phyloP scores from a whole-genome alignment of 805 yeast genomes.

The Dipodascus albidus region DNA sequence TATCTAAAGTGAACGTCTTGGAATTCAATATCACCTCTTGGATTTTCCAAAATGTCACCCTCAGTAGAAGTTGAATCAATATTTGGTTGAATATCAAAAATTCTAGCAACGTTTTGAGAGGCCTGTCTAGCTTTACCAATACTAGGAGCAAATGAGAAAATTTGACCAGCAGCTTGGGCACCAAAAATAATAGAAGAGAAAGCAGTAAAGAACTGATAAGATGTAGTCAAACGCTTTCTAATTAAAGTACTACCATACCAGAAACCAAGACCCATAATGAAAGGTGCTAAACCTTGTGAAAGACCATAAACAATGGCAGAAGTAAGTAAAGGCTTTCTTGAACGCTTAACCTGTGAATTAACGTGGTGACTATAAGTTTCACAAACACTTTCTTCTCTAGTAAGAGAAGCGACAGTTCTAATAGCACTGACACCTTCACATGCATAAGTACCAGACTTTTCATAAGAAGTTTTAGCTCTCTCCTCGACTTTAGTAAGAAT shows the following conservation, averaged over 20 bases:
- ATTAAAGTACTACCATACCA: constrained; percentile 32
- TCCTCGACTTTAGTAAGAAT: constrained; percentile 25
- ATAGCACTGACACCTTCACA: constrained; percentile 29
- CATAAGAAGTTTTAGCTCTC: constrained; percentile 28
- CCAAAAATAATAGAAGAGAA: constrained; percentile 30
- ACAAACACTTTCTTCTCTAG: constrained; percentile 30
- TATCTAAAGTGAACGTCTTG: constrained; percentile 52
- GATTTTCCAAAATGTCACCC: constrained; percentile 24
- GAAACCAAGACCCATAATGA: constrained; percentile 30
- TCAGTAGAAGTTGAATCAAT: constrained; percentile 23
- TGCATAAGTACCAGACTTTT: constrained; percentile 30
- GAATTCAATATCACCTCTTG: constrained; percentile 44
- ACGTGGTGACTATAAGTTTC: constrained; percentile 21
- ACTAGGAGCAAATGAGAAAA: constrained; percentile 32
- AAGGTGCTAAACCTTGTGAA: constrained; percentile 30
- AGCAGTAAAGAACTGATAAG: constrained; percentile 29
- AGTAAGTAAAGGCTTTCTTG: constrained; percentile 17
- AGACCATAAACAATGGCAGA: constrained; percentile 29
- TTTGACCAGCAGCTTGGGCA: constrained; percentile 31
- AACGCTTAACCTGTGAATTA: constrained; percentile 21
- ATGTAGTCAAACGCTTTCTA: constrained; percentile 20
- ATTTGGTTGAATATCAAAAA: constrained; percentile 25
- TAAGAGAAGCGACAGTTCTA: constrained; percentile 30
- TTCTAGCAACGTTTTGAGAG: constrained; percentile 22
- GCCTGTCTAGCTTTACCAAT: constrained; percentile 32